Evolutionary conservation across 2,329 filamentous ascomycete species (phyloP), one percentile per base, ranked within the genome.

Genomic region (Cytospora piceicola): DNA sequence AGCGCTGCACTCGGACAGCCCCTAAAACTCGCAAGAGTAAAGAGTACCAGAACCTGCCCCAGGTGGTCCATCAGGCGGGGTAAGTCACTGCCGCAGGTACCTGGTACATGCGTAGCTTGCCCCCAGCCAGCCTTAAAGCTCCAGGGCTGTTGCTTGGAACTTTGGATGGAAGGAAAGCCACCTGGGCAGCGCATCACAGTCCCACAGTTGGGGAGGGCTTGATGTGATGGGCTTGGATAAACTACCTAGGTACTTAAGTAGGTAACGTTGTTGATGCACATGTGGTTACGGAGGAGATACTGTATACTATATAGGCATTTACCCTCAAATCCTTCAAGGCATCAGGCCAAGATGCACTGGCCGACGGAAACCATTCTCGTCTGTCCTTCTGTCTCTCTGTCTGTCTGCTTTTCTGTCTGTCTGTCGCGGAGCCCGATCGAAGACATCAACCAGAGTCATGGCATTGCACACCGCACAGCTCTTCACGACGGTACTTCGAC

Each of bases 401-500:
- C 36, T 39, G 14, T 39, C 14, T 39, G 6, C 12, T 12, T 39
- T 4, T 49, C 42, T 49, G 3, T 49, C 42, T 49, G 8, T 49
- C 42, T 49, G 20, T 49, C 46, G n/a, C n/a, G 46, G 9, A 24
- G 46, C 22, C 46, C 46, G 46, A 49, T 36, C 24, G 11, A 22
- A 22, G 12, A 14, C 14, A 3, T 9, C 9, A 7, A 17, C 46
- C 9, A 49, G 46, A 49, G 46, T 49, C 46, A 49, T 49, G 46
- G 14, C 46, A 22, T 24, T 24, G 46, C 46, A 22, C 46, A 49
- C 56, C 56, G 61, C 61, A 63, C 61, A 51, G 20, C 61, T 51
- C 29, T 63, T 63, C 61, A 63, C 61, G 54, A 55, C 30, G 53
- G 61, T 63, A 63, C 61, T 29, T 63, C 1, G 30, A 57, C 30